Conservation (phyloP, 2,329 filamentous ascomycete species). For the Metarhizium rileyi region DNA sequence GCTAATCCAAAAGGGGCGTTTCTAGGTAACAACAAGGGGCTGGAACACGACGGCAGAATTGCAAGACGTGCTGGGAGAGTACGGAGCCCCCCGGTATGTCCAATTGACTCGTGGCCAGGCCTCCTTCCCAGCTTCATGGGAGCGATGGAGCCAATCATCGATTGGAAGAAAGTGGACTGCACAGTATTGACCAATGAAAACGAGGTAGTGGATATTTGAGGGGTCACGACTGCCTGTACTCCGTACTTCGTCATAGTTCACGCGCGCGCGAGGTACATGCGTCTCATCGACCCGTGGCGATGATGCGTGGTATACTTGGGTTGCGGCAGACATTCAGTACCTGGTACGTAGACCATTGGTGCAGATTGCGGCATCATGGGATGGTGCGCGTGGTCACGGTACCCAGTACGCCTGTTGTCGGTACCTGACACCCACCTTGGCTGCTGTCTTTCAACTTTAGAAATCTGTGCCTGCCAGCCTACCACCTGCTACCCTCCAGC, state of each 20-base stretch:
- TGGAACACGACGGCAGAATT: neutral
- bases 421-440: neutral
- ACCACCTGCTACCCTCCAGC: conserved; percentile 1
- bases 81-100: neutral
- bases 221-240: neutral
- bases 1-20: neutral
- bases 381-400: neutral
- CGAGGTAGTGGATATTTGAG: neutral
- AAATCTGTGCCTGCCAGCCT: neutral
- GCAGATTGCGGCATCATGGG: neutral
- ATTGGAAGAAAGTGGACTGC: neutral
- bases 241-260: conserved; percentile 1
- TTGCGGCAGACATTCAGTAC: neutral
- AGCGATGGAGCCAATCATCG: neutral
- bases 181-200: neutral
- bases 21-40: neutral
- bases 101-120: neutral
- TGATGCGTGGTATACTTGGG: neutral
- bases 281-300: neutral
- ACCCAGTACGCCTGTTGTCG: neutral
- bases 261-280: neutral
- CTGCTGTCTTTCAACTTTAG: neutral
- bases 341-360: neutral
- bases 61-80: neutral
- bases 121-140: neutral